Percentiles rank a stretch among this genome's conserved stretches.
phyloP scores from a whole-genome alignment of 495 filamentous ascomycete species.

The Penicillium ochrochloron region DNA sequence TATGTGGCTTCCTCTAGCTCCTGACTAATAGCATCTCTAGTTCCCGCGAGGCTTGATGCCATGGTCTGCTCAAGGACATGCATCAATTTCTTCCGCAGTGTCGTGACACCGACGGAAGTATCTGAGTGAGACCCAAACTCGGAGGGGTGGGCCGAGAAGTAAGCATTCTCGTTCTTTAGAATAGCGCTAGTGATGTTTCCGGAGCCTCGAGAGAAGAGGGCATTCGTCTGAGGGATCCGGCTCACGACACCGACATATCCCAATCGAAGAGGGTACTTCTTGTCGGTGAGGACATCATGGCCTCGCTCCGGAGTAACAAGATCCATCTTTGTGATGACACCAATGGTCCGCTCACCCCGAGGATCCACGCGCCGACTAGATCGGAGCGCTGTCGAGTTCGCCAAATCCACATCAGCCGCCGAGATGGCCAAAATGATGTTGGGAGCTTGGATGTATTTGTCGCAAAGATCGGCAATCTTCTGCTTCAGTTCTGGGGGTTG shows the following conservation, averaged over 20 bases:
- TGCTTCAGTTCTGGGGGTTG: constrained; percentile 91
- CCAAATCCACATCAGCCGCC: constrained; percentile 94
- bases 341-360: constrained; percentile 92
- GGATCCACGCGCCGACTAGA: constrained; percentile 93
- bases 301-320: constrained; percentile 86
- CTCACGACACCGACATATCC: constrained; percentile 98
- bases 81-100: constrained; percentile 93
- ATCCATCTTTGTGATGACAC: constrained; percentile 99
- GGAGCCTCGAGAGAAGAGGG: constrained; percentile 83
- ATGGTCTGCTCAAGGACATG: constrained; percentile 95
- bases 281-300: constrained; percentile 75
- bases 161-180: constrained; percentile 84
- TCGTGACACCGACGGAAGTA: constrained; percentile 79
- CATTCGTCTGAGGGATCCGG: constrained; percentile 71
- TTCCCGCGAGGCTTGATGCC: constrained; percentile 85
- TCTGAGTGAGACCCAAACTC: constrained; percentile 77
- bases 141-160: constrained; percentile 79
- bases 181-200: constrained; percentile 82
- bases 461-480: constrained; percentile 95
- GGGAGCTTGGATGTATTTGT: constrained; percentile 95
- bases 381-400: constrained; percentile 91
- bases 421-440: constrained; percentile 98
- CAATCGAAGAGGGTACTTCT: constrained; percentile 90
- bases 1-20: constrained; percentile 97
- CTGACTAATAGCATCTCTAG: constrained; percentile 88